phyloP scores from a whole-genome alignment of 1,284 basidiomycete genomes.

The Papiliotrema laurentii region DNA sequence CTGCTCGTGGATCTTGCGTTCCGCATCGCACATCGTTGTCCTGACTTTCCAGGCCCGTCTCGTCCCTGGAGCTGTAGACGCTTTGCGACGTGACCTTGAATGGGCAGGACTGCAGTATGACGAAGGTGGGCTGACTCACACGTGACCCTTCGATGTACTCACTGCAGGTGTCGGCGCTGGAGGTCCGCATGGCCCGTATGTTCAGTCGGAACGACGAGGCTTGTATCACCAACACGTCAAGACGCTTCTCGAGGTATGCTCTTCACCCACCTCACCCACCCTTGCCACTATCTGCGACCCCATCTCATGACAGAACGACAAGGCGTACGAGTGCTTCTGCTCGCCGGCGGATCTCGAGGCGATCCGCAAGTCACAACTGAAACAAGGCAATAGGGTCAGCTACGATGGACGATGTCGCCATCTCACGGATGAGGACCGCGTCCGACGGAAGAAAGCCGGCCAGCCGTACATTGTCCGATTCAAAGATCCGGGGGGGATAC shows the following conservation, averaged over 20 bases:
- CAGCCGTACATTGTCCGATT: conserved; percentile 79
- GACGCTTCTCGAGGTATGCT: conserved; percentile 66
- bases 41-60: conserved; percentile 58
- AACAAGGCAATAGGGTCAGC: conserved; percentile 65
- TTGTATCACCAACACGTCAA: conserved; percentile 72
- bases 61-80: conserved; percentile 78
- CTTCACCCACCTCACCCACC: not conserved
- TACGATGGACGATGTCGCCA: conserved; percentile 84
- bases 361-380: conserved; percentile 64
- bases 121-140: conserved; percentile 58
- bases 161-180: conserved; percentile 60
- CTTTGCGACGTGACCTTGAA: conserved; percentile 66
- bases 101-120: conserved; percentile 96
- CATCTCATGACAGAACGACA: conserved; percentile 12
- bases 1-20: not conserved
- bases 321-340: conserved; percentile 94
- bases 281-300: not conserved
- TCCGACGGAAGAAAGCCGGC: conserved; percentile 65
- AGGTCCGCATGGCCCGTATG: conserved; percentile 72
- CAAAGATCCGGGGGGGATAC: conserved; percentile 48
- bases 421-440: conserved; percentile 77
- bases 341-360: conserved; percentile 62
- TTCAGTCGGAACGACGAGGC: conserved; percentile 84
- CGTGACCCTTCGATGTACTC: not conserved
- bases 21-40: too few relatives aligned